Evolutionary conservation across 176 grass and related monocot species (phyloP).

Genomic region (Carex littledalei): DNA sequence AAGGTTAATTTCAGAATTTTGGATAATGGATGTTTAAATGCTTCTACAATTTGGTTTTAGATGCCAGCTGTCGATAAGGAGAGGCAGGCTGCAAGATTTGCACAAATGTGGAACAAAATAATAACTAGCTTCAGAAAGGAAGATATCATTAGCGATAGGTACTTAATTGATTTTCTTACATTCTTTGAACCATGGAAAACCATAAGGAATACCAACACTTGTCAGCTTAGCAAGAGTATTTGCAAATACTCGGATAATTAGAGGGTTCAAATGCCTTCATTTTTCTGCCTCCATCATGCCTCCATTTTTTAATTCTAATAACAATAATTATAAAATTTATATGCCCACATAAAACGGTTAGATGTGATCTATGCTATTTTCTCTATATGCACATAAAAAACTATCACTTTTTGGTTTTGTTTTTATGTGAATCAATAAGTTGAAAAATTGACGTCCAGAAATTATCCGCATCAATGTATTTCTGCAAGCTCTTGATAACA

Average conservation of each 20-base stretch:
- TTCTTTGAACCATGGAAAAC: constrained; percentile 1
- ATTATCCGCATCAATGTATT: too few relatives aligned
- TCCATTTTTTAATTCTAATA: too few relatives aligned
- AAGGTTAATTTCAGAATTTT: constrained; percentile 12
- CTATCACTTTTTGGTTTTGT: too few relatives aligned
- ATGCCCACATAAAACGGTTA: too few relatives aligned
- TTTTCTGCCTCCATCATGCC: too few relatives aligned
- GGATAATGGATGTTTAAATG: constrained; percentile 5
- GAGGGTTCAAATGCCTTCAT: too few relatives aligned
- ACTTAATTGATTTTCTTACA: constrained; percentile 13
- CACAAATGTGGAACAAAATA: constrained; percentile 96
- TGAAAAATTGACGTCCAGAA: too few relatives aligned
- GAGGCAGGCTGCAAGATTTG: constrained; percentile 71
- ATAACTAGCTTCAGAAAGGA: constrained; percentile 90
- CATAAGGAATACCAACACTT: background rate
- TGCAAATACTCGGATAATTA: background rate
- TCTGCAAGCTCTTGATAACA: too few relatives aligned
- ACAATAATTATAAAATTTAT: too few relatives aligned
- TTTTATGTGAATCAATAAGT: too few relatives aligned
- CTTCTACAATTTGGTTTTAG: constrained; percentile 38
- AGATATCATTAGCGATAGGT: constrained; percentile 83
- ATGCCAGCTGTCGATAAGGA: constrained; percentile 43
- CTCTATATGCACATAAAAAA: too few relatives aligned
- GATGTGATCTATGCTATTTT: too few relatives aligned
- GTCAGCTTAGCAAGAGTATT: background rate